Evolutionary conservation across 805 yeast species (phyloP).

Genomic region (Wickerhamiella musiphila): DNA sequence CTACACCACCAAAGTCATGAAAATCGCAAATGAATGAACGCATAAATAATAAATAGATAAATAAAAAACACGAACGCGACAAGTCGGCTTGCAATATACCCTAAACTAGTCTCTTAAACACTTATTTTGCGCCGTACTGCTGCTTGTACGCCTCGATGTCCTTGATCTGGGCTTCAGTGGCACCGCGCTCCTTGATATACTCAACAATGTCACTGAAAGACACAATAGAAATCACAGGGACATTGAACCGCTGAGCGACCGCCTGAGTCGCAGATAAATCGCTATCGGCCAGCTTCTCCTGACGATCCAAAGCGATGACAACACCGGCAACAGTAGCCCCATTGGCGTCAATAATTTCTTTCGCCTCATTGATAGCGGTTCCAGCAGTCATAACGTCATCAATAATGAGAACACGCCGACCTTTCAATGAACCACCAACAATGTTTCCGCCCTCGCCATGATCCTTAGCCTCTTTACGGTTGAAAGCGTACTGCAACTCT

Average conservation of each 20-base stretch:
- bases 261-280: slow-evolving; percentile 65
- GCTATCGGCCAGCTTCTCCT: slow-evolving; percentile 60
- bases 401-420: slow-evolving; percentile 62
- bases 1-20: too few relatives aligned
- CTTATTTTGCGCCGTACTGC: slow-evolving; percentile 20
- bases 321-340: slow-evolving; percentile 67
- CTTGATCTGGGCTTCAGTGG: slow-evolving; percentile 14
- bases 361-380: slow-evolving; percentile 92
- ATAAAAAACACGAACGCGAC: too few relatives aligned
- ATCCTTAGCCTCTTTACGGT: slow-evolving; percentile 75
- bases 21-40: too few relatives aligned
- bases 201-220: slow-evolving; percentile 55
- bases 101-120: too few relatives aligned
- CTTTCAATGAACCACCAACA: slow-evolving; percentile 65
- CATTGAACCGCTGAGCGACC: slow-evolving; percentile 50
- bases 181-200: slow-evolving; percentile 28
- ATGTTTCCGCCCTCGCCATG: slow-evolving; percentile 97
- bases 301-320: slow-evolving; percentile 86
- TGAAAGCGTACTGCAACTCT: slow-evolving; percentile 73
- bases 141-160: slow-evolving; percentile 18
- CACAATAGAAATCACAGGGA: slow-evolving; percentile 76
- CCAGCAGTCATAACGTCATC: slow-evolving; percentile 99
- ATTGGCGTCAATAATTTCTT: slow-evolving; percentile 51
- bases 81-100: too few relatives aligned
- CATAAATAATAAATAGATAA: too few relatives aligned